These are phyloP conservation scores for Hamamelis virginiana DNA, from an alignment of 164 flowering plant genomes.

Conservation along the genomic window DNA sequence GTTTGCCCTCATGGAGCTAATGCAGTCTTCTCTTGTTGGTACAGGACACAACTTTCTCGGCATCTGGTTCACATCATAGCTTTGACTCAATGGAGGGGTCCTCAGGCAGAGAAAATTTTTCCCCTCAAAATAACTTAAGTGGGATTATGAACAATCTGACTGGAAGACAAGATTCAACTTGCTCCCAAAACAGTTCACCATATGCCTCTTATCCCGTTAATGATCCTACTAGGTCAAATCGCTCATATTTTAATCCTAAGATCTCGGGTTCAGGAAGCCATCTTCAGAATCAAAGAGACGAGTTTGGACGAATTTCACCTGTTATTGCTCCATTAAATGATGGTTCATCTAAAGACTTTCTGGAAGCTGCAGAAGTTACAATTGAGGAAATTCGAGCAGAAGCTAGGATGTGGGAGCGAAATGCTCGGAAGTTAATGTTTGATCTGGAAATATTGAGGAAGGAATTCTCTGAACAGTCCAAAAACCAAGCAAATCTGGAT, in stretches of 20 bases:
- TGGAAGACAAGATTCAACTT: constrained; percentile 47
- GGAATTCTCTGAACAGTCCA: constrained; percentile 51
- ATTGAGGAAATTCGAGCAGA: constrained; percentile 65
- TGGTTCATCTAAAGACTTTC: constrained; percentile 47
- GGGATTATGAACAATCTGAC: constrained; percentile 25
- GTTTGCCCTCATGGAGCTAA: constrained; percentile 4
- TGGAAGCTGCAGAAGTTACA: constrained; percentile 60
- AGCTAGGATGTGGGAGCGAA: constrained; percentile 77
- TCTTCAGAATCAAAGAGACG: constrained; percentile 30
- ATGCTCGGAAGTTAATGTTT: constrained; percentile 52
- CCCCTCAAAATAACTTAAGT: constrained; percentile 33
- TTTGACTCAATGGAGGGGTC: constrained; percentile 55
- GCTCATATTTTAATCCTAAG: constrained; percentile 44
- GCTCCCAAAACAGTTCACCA: constrained; percentile 33
- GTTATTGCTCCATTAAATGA: constrained; percentile 29
- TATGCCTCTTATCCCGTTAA: constrained; percentile 21
- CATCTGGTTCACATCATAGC: constrained; percentile 52
- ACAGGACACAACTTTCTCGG: constrained; percentile 63
- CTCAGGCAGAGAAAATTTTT: constrained; percentile 27
- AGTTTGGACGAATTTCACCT: constrained; percentile 22
- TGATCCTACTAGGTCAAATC: constrained; percentile 37
- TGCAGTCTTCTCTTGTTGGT: constrained; percentile 12
- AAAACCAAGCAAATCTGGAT: constrained; percentile 37
- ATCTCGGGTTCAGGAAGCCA: constrained; percentile 24
- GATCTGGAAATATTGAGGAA: constrained; percentile 52